Conservation (phyloP, 306 rosid genomes). For the Albizia julibrissin region DNA sequence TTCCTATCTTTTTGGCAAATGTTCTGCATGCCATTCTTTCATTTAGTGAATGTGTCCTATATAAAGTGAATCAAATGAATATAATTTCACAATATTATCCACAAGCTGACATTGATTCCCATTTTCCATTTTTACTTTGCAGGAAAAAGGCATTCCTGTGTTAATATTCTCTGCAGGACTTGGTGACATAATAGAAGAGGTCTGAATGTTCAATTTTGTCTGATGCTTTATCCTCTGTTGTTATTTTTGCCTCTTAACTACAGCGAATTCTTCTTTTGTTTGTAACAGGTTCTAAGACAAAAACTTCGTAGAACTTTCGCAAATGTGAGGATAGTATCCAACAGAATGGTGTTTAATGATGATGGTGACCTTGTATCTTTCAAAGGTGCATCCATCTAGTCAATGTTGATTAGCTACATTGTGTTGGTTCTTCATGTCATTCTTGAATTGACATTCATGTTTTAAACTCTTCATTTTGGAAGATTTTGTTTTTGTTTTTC, state of each 20-base stretch:
- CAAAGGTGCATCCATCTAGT: constrained; percentile 59
- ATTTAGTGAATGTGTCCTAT: not conserved
- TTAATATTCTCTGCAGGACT: constrained; percentile 96
- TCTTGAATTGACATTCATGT: not conserved
- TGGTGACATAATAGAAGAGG: constrained; percentile 97
- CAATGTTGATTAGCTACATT: not conserved
- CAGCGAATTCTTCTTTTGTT: constrained; percentile 21
- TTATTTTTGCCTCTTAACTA: not conserved
- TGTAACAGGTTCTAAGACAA: constrained; percentile 75
- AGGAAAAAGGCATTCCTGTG: constrained; percentile 84
- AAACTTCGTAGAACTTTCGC: constrained; percentile 78
- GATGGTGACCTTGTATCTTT: constrained; percentile 66
- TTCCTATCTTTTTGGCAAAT: constrained; percentile 5
- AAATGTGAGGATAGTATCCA: constrained; percentile 82
- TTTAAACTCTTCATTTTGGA: not conserved
- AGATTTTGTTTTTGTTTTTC: not conserved
- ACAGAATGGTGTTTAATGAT: constrained; percentile 79
- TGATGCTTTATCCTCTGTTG: not conserved
- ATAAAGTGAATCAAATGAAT: constrained; percentile 16
- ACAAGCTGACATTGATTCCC: constrained; percentile 23
- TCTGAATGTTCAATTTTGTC: constrained; percentile 38
- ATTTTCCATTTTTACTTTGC: constrained; percentile 38
- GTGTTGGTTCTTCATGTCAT: not conserved
- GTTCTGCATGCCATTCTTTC: constrained; percentile 6
- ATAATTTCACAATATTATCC: not conserved